Conservation (phyloP, 1,284 basidiomycete genomes). For the Wolfiporia cocos region DNA sequence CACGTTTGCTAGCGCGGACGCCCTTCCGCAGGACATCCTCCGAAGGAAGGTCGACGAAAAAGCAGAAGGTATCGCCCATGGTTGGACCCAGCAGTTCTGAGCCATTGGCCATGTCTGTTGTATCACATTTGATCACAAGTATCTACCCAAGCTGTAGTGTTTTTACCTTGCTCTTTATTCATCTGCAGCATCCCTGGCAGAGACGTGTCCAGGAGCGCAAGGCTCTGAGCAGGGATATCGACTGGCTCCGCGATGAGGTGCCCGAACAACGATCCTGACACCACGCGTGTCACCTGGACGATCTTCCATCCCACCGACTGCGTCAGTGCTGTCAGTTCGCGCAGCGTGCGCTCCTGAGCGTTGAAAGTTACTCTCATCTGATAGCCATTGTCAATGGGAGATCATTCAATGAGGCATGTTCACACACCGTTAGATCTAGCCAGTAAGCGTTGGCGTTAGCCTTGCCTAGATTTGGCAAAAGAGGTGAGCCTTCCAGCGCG, state of each 20-base stretch:
- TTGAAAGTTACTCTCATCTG: constrained; percentile 69
- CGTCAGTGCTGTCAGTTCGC: constrained; percentile 52
- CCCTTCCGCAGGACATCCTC: constrained; percentile 19
- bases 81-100: constrained; percentile 14
- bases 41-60: constrained; percentile 20
- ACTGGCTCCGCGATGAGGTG: constrained; percentile 60
- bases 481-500: constrained; percentile 39
- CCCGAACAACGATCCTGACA: constrained; percentile 57
- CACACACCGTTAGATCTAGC: constrained; percentile 62
- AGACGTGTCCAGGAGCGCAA: constrained; percentile 11
- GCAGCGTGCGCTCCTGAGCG: constrained; percentile 63
- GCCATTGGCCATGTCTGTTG: too few relatives aligned
- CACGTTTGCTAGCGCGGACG: constrained; percentile 2
- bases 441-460: constrained; percentile 67
- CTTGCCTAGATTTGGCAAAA: constrained; percentile 65
- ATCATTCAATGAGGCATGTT: constrained; percentile 1
- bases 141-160: too few relatives aligned
- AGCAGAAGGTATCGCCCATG: constrained; percentile 25
- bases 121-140: too few relatives aligned
- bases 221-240: constrained; percentile 31
- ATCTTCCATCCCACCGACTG: constrained; percentile 65
- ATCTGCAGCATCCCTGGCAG: constrained; percentile 1
- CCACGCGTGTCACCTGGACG: constrained; percentile 47
- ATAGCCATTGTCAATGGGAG: too few relatives aligned
- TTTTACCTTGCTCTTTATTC: not conserved